A percentile compares a stretch with the other conserved stretches of the same genome.
Evolutionary conservation across 2,329 filamentous ascomycete species (phyloP).

Genomic region (Boeremia lycopersici): DNA sequence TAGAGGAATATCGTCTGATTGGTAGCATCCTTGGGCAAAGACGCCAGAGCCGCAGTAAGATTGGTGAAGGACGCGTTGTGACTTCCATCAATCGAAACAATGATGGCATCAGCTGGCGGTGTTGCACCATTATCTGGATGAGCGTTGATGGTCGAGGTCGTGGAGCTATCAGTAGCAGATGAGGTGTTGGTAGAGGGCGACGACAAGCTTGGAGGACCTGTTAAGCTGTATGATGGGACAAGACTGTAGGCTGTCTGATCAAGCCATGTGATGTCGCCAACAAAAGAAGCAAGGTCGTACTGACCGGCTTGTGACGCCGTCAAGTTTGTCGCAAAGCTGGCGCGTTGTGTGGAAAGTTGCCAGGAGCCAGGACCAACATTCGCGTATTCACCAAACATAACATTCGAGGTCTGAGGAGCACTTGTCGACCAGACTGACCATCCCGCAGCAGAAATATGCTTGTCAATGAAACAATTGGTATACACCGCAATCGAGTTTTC

Average conservation of each 20-base stretch:
- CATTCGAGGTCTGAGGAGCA: slow-evolving; percentile 42
- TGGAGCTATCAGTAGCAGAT: slow-evolving; percentile 24
- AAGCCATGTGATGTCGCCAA: slow-evolving; percentile 52
- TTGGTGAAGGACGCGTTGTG: slow-evolving; percentile 42
- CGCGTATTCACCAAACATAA: slow-evolving; percentile 46
- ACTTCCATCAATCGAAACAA: slow-evolving; percentile 48
- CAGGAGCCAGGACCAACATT: slow-evolving; percentile 44
- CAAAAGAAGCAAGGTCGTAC: slow-evolving; percentile 48
- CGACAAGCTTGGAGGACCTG: background rate
- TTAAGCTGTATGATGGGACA: slow-evolving; percentile 33
- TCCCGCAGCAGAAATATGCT: slow-evolving; percentile 41
- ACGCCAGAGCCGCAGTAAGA: slow-evolving; percentile 45
- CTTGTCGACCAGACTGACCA: slow-evolving; percentile 44
- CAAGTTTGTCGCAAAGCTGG: slow-evolving; percentile 46
- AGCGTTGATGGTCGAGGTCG: slow-evolving; percentile 40
- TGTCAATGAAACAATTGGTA: slow-evolving; percentile 45
- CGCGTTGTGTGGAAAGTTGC: slow-evolving; percentile 37
- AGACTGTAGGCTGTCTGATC: slow-evolving; percentile 51
- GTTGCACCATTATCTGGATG: slow-evolving; percentile 51
- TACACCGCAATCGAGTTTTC: slow-evolving; percentile 43
- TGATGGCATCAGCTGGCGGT: slow-evolving; percentile 50
- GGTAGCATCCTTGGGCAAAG: slow-evolving; percentile 43
- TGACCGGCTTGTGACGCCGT: slow-evolving; percentile 41
- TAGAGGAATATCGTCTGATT: slow-evolving; percentile 66
- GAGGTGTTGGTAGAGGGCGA: slow-evolving; percentile 34